Conservation (phyloP, 208 protist genomes). For the Leishmania major region DNA sequence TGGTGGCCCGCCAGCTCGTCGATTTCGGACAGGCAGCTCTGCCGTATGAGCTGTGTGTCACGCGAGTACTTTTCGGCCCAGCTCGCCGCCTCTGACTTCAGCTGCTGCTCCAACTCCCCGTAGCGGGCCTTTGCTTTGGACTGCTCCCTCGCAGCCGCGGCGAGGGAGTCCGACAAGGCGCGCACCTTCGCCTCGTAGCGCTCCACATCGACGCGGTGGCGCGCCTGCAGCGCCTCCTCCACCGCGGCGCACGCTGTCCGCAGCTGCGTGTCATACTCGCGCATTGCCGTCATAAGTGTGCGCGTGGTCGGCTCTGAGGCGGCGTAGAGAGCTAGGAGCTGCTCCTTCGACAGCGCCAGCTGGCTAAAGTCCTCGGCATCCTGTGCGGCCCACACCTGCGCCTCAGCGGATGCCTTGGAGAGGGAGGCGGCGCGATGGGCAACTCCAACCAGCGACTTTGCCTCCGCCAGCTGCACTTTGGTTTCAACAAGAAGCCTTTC, state of each 20-base stretch:
- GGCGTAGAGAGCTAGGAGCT: conserved; percentile 1
- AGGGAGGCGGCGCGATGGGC: conserved; percentile 1
- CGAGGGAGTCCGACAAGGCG: conserved; percentile 5
- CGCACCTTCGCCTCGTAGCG: conserved; percentile 18
- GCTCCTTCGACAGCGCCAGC: conserved; percentile 9
- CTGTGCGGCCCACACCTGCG: conserved; percentile 21
- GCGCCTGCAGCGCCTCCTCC: conserved; percentile 16
- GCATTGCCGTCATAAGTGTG: conserved; percentile 8
- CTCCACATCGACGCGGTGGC: conserved; percentile 7
- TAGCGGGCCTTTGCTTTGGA: not conserved
- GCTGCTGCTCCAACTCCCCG: conserved; percentile 14
- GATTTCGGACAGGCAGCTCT: conserved; percentile 15
- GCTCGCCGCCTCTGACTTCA: not conserved
- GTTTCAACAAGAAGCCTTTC: conserved; percentile 35
- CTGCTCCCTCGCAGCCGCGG: not conserved
- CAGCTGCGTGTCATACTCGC: not conserved
- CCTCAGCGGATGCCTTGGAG: not conserved
- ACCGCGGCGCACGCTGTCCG: conserved; percentile 11
- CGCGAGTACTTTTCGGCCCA: conserved; percentile 16
- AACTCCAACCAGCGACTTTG: conserved; percentile 20
- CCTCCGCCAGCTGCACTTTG: conserved; percentile 36
- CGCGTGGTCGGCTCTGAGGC: conserved; percentile 7
- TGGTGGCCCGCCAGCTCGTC: conserved; percentile 16
- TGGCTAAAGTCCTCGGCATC: conserved; percentile 17
- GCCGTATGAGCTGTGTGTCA: conserved; percentile 16